phyloP scores from a whole-genome alignment of 495 filamentous ascomycete genomes.

The Chaetomidium leptoderma region DNA sequence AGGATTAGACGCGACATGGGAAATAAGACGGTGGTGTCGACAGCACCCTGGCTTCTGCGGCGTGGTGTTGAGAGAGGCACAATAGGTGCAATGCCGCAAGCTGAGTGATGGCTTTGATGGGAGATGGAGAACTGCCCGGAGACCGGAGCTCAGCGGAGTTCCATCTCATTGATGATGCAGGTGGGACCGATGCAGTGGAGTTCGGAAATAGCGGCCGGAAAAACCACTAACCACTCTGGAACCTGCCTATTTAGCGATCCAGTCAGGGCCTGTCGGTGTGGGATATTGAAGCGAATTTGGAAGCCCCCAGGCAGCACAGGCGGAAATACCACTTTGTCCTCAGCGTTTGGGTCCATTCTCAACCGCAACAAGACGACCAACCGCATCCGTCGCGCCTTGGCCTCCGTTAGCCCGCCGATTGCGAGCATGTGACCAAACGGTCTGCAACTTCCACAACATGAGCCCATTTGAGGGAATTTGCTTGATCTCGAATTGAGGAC shows the following conservation, averaged over 20 bases:
- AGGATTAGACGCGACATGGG: neutral
- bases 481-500: no score
- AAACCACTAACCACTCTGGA: neutral
- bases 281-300: conserved; percentile 11
- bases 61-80: neutral
- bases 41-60: neutral
- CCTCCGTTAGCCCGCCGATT: neutral
- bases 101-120: neutral
- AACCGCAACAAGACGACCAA: neutral
- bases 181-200: neutral
- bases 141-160: no score
- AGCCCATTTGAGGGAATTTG: no score
- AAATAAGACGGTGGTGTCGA: no score
- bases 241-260: conserved; percentile 7
- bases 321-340: conserved; percentile 1
- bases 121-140: neutral
- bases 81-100: neutral
- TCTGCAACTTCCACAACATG: neutral
- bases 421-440: neutral
- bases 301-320: conserved; percentile 12
- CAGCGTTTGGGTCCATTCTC: neutral
- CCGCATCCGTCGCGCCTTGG: neutral
- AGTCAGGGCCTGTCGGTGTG: neutral
- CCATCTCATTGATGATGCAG: no score
- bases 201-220: neutral